These are phyloP conservation scores for Apophysomyces ossiformis DNA, from an alignment of 371 early-diverging fungal genomes.

Conservation along the genomic window DNA sequence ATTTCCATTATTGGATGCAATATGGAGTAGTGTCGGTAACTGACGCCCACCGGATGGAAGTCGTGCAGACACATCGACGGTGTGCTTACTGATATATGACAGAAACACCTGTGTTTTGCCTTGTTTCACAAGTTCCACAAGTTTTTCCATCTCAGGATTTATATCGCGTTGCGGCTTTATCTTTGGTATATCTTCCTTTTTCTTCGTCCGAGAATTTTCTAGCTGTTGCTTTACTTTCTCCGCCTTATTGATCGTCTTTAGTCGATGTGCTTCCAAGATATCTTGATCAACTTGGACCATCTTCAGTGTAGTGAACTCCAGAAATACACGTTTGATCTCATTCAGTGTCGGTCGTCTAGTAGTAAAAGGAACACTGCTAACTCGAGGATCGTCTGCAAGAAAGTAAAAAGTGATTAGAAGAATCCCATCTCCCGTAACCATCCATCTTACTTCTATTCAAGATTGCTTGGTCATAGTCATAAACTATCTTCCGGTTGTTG, in stretches of 20 bases:
- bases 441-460: slow-evolving; percentile 33
- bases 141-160: slow-evolving; percentile 34
- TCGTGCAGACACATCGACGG: slow-evolving; percentile 49
- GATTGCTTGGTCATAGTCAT: slow-evolving; percentile 65
- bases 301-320: slow-evolving; percentile 60
- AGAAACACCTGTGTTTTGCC: slow-evolving; percentile 58
- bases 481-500: slow-evolving; percentile 62
- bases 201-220: slow-evolving; percentile 30
- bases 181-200: slow-evolving; percentile 5
- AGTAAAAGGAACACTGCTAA: slow-evolving; percentile 77
- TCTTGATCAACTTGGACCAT: slow-evolving; percentile 49
- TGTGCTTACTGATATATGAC: slow-evolving; percentile 43
- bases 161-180: slow-evolving; percentile 20
- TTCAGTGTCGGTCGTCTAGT: slow-evolving; percentile 76
- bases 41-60: slow-evolving; percentile 16
- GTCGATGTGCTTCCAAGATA: slow-evolving; percentile 29
- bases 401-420: no score
- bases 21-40: slow-evolving; percentile 71
- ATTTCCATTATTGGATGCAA: slow-evolving; percentile 65
- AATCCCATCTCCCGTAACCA: background rate
- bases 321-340: slow-evolving; percentile 60
- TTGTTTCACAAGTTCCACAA: slow-evolving; percentile 57
- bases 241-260: slow-evolving; percentile 35
- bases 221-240: slow-evolving; percentile 28
- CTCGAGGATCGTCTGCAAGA: slow-evolving; percentile 48